Evolutionary conservation across 2,329 filamentous ascomycete species (phyloP).

Genomic region (Sarocladiaceae sp.): DNA sequence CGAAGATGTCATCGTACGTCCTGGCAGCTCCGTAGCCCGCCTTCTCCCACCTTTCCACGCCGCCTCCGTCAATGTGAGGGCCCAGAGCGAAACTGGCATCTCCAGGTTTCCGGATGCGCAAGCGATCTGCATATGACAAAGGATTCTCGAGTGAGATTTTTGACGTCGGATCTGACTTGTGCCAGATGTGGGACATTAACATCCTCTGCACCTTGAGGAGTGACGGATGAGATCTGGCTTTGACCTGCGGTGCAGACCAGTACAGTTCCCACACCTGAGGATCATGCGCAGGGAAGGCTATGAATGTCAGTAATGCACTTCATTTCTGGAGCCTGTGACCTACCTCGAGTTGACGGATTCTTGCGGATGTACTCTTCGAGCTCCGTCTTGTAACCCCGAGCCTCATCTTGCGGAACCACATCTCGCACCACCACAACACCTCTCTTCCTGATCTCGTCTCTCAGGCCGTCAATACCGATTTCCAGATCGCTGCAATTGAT

Average conservation of each 20-base stretch:
- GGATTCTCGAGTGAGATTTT: conserved; percentile 50
- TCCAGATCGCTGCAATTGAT: conserved; percentile 44
- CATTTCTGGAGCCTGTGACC: conserved; percentile 7
- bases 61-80: conserved; percentile 61
- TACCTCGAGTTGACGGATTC: conserved; percentile 57
- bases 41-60: conserved; percentile 63
- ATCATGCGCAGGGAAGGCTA: conserved; percentile 55
- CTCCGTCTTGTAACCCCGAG: conserved; percentile 60
- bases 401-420: conserved; percentile 60
- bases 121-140: conserved; percentile 56
- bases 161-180: conserved; percentile 28
- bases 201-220: conserved; percentile 57
- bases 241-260: conserved; percentile 66
- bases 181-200: conserved; percentile 60
- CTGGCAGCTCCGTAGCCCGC: conserved; percentile 52
- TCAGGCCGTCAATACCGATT: conserved; percentile 27
- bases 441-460: conserved; percentile 52
- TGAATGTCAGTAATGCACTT: neutral
- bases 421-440: conserved; percentile 59
- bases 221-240: conserved; percentile 62
- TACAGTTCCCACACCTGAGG: conserved; percentile 74
- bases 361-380: conserved; percentile 60
- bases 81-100: conserved; percentile 52
- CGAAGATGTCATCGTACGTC: conserved; percentile 63
- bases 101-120: conserved; percentile 48